phyloP scores from a whole-genome alignment of 179 eudicot species.

The Vitellaria paradoxa region DNA sequence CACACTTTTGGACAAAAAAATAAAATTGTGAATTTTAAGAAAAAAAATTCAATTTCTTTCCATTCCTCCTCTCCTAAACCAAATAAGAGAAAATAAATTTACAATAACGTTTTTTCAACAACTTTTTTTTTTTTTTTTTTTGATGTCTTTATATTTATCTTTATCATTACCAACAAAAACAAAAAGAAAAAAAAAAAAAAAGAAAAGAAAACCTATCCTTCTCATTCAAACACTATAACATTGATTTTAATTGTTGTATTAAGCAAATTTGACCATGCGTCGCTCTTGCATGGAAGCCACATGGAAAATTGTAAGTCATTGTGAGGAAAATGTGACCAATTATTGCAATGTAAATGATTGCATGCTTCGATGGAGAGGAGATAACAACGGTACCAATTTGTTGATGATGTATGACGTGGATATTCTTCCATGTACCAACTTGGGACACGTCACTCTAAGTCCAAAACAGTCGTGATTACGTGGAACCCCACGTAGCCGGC shows the following conservation, averaged over 20 bases:
- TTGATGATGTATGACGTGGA: background rate
- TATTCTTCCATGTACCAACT: background rate
- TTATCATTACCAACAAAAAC: background rate
- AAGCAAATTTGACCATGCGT: background rate
- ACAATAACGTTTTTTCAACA: no score
- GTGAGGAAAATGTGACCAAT: background rate
- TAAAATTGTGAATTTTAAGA: no score
- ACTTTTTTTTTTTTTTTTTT: no score
- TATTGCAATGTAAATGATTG: background rate
- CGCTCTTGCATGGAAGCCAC: background rate
- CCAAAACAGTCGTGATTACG: background rate
- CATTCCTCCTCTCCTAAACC: no score
- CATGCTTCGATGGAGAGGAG: background rate
- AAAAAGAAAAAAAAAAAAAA: no score
- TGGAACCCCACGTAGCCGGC: slow-evolving; percentile 15
- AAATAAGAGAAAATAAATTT: no score
- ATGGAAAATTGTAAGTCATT: background rate
- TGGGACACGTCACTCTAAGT: slow-evolving; percentile 5
- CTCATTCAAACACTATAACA: no score
- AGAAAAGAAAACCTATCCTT: background rate
- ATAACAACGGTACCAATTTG: background rate
- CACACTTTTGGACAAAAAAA: no score
- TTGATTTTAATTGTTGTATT: no score
- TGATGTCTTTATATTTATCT: background rate
- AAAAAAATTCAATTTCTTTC: no score